Evolutionary conservation across 345 rosid species (phyloP).

Genomic region (Carallia brachiata): DNA sequence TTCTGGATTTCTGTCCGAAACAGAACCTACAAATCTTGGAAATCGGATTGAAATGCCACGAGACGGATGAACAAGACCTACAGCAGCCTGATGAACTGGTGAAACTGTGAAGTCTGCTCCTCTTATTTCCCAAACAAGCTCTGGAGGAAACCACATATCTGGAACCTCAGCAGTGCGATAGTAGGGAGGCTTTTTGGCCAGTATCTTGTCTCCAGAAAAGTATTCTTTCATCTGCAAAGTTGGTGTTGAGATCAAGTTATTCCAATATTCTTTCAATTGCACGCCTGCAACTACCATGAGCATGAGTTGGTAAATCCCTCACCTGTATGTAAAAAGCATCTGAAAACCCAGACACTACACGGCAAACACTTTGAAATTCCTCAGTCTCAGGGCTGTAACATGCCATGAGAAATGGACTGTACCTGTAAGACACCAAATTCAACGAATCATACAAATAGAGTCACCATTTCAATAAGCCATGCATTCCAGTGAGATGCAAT

Average conservation of each 20-base stretch:
- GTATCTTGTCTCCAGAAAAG: slow-evolving; percentile 60
- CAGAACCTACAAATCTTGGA: slow-evolving; percentile 56
- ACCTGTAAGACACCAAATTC: slow-evolving; percentile 43
- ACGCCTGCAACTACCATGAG: not conserved
- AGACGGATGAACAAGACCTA: slow-evolving; percentile 73
- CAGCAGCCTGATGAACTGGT: slow-evolving; percentile 74
- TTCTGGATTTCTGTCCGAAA: slow-evolving; percentile 54
- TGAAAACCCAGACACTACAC: slow-evolving; percentile 91
- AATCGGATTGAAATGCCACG: slow-evolving; percentile 85
- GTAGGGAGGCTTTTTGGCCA: slow-evolving; percentile 63
- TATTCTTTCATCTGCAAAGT: slow-evolving; percentile 75
- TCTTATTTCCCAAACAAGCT: slow-evolving; percentile 75
- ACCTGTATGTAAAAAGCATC: slow-evolving; percentile 87
- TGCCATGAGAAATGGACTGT: slow-evolving; percentile 92
- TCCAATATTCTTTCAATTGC: not conserved
- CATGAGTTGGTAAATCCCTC: slow-evolving; percentile 1
- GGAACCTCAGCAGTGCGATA: slow-evolving; percentile 74
- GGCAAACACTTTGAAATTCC: slow-evolving; percentile 81
- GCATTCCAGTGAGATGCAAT: not conserved
- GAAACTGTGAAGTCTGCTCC: slow-evolving; percentile 89
- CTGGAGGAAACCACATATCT: slow-evolving; percentile 77
- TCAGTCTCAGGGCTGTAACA: slow-evolving; percentile 78
- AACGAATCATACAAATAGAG: not conserved
- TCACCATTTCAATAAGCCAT: not conserved
- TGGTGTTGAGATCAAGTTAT: not conserved